These are phyloP conservation scores for Pichia sp. DNA, from an alignment of 1,139 yeast genomes.

Conservation along the genomic window DNA sequence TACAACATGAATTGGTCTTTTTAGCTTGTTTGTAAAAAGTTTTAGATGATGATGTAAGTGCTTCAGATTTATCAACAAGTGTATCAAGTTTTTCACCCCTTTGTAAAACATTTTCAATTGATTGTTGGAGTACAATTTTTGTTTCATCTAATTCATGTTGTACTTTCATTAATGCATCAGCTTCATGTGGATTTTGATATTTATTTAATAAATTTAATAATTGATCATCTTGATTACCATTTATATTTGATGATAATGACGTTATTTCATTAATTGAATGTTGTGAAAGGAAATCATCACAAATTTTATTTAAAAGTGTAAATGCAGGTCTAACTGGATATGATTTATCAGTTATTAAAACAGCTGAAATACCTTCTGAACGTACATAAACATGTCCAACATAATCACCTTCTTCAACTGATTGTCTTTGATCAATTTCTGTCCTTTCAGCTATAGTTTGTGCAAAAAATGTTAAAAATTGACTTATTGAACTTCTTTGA, in stretches of 20 bases:
- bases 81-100: slow-evolving; percentile 95
- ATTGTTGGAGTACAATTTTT: slow-evolving; percentile 90
- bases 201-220: slow-evolving; percentile 54
- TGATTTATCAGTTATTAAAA: slow-evolving; percentile 86
- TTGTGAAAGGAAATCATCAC: slow-evolving; percentile 83
- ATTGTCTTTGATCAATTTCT: slow-evolving; percentile 82
- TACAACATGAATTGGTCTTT: slow-evolving; percentile 94
- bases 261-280: slow-evolving; percentile 69
- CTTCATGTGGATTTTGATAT: slow-evolving; percentile 96
- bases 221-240: no score
- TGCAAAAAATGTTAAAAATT: slow-evolving; percentile 92
- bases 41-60: slow-evolving; percentile 79
- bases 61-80: slow-evolving; percentile 91
- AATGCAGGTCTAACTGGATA: slow-evolving; percentile 98
- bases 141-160: slow-evolving; percentile 98
- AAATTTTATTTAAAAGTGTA: slow-evolving; percentile 79
- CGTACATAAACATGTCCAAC: slow-evolving; percentile 90
- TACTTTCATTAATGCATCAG: slow-evolving; percentile 94
- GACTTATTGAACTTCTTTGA: slow-evolving; percentile 46
- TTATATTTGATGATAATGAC: slow-evolving; percentile 84
- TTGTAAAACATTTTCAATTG: slow-evolving; percentile 88
- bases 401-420: slow-evolving; percentile 88
- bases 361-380: slow-evolving; percentile 90
- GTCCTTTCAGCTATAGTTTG: slow-evolving; percentile 90
- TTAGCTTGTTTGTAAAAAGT: slow-evolving; percentile 97